phyloP scores from a whole-genome alignment of 306 rosid species.

The Senna tora region DNA sequence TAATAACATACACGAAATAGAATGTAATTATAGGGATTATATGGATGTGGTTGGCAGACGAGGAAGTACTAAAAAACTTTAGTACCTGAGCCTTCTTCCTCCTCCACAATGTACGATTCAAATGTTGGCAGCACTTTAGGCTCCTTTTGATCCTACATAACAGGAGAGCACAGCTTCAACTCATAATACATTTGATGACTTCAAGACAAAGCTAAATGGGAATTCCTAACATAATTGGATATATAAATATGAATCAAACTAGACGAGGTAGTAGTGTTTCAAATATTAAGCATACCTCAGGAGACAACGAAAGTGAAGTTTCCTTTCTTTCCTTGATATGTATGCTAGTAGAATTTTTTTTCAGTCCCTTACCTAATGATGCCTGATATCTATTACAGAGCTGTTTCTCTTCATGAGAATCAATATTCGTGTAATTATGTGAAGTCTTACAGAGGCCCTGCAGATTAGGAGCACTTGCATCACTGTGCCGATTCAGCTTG shows the following conservation, averaged over 20 bases:
- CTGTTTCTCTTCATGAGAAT: conserved; percentile 27
- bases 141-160: conserved; percentile 46
- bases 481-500: conserved; percentile 26
- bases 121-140: conserved; percentile 46
- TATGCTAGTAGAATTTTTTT: conserved; percentile 29
- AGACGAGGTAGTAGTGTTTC: not conserved
- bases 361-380: conserved; percentile 25
- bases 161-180: not conserved
- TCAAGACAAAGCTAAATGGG: not conserved
- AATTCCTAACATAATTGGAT: not conserved
- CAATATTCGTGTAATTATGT: conserved; percentile 22
- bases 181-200: not conserved
- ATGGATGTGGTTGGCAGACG: not conserved
- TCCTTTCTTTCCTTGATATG: conserved; percentile 36
- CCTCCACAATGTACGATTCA: conserved; percentile 46
- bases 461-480: conserved; percentile 22
- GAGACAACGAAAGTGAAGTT: conserved; percentile 4
- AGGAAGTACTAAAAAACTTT: not conserved
- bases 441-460: conserved; percentile 21
- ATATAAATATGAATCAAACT: not conserved
- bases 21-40: not conserved
- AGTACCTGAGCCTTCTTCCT: conserved; percentile 65
- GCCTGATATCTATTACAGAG: conserved; percentile 15
- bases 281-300: conserved; percentile 36
- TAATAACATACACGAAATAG: not conserved